Evolutionary conservation across 2,329 filamentous ascomycete species (phyloP).

Genomic region (Penicillium sp.): DNA sequence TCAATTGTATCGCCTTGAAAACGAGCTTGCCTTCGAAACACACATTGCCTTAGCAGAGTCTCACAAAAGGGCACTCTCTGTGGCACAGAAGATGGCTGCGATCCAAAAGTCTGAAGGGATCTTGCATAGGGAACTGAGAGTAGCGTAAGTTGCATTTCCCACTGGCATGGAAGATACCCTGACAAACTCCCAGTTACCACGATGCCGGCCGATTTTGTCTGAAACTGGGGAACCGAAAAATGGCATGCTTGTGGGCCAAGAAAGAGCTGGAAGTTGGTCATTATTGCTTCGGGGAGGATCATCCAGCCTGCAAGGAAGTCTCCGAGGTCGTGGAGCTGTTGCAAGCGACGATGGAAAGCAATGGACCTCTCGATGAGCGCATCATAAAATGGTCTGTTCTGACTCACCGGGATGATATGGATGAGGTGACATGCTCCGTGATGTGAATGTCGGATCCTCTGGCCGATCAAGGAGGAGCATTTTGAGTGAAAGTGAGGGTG

Average conservation of each 20-base stretch:
- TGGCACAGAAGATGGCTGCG: background rate
- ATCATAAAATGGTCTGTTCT: background rate
- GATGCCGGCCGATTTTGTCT: background rate
- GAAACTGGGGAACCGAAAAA: background rate
- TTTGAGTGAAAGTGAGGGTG: too few species aligned
- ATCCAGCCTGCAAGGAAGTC: background rate
- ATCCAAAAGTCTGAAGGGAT: background rate
- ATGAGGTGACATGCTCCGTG: too few species aligned
- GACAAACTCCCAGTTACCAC: background rate
- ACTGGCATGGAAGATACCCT: background rate
- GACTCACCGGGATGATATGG: too few species aligned
- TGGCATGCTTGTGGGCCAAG: background rate
- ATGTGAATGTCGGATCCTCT: too few species aligned
- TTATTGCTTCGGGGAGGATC: background rate
- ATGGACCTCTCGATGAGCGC: background rate
- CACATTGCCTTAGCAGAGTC: background rate
- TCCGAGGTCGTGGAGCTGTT: background rate
- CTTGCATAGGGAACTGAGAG: background rate
- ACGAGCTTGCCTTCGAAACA: background rate
- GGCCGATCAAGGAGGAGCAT: too few species aligned
- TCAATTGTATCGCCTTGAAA: background rate
- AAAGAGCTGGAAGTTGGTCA: background rate
- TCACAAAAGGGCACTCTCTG: background rate
- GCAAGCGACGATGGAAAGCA: background rate
- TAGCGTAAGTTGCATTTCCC: background rate